Conservation (phyloP, 2,329 filamentous ascomycete species). For the Curvularia eragrostidis region DNA sequence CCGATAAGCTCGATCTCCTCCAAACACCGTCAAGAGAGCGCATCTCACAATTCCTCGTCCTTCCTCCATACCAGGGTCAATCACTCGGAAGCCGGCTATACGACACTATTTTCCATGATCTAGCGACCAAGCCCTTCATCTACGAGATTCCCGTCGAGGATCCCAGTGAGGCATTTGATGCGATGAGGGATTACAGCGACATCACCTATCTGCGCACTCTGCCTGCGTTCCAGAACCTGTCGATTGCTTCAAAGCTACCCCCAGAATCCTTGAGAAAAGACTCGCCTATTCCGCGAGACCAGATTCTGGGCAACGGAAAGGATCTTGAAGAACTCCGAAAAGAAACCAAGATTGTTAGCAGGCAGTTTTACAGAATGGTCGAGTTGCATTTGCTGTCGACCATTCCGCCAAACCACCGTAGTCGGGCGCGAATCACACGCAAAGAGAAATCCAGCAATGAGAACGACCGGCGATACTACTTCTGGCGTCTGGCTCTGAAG, state of each 20-base stretch:
- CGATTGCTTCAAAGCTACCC: slow-evolving; percentile 57
- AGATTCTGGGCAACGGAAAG: slow-evolving; percentile 64
- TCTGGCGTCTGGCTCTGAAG: slow-evolving; percentile 80
- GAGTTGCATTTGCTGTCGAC: slow-evolving; percentile 75
- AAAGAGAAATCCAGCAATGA: slow-evolving; percentile 58
- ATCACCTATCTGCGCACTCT: slow-evolving; percentile 67
- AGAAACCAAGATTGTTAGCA: slow-evolving; percentile 72
- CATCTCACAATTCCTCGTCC: slow-evolving; percentile 90
- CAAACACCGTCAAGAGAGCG: slow-evolving; percentile 78
- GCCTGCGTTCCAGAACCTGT: slow-evolving; percentile 64
- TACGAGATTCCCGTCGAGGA: slow-evolving; percentile 92
- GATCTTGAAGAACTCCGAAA: slow-evolving; percentile 64
- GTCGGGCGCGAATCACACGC: slow-evolving; percentile 54
- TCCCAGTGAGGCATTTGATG: slow-evolving; percentile 85
- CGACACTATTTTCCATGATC: slow-evolving; percentile 74
- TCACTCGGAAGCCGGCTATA: slow-evolving; percentile 85
- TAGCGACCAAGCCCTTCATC: slow-evolving; percentile 71
- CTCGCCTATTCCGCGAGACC: slow-evolving; percentile 56
- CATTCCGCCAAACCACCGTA: slow-evolving; percentile 59
- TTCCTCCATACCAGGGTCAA: slow-evolving; percentile 83
- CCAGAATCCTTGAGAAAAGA: slow-evolving; percentile 60
- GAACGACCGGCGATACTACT: slow-evolving; percentile 68
- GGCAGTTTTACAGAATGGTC: slow-evolving; percentile 77
- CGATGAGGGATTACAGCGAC: slow-evolving; percentile 78
- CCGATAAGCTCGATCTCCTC: slow-evolving; percentile 54